Conservation (phyloP, 345 rosid species). For the Dovyalis caffra region DNA sequence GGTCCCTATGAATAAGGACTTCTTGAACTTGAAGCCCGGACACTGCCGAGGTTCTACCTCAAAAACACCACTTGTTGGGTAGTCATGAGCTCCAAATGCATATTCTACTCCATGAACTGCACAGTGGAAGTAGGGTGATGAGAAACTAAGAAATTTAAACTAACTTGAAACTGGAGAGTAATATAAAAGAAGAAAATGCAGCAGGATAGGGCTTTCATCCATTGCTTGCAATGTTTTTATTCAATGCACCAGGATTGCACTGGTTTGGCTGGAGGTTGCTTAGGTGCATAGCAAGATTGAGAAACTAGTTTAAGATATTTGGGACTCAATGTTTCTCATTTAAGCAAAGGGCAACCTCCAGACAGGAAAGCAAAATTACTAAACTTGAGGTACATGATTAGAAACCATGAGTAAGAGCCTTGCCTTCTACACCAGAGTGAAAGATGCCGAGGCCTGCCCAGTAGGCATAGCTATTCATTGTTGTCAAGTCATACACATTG, state of each 20-base stretch:
- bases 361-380: neutral
- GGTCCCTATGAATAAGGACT: constrained; percentile 58
- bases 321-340: neutral
- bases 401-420: neutral
- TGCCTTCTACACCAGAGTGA: constrained; percentile 38
- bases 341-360: neutral
- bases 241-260: neutral
- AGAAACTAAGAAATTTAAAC: constrained; percentile 8
- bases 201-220: neutral
- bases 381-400: neutral
- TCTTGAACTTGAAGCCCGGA: constrained; percentile 34
- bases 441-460: constrained; percentile 42
- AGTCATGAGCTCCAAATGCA: constrained; percentile 38
- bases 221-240: neutral
- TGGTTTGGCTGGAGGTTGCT: neutral
- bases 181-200: neutral
- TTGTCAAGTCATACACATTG: constrained; percentile 37
- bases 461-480: constrained; percentile 35
- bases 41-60: constrained; percentile 36
- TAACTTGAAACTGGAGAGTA: neutral
- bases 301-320: neutral
- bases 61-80: constrained; percentile 22
- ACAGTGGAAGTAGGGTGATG: neutral
- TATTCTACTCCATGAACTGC: constrained; percentile 35
- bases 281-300: neutral